Percentiles rank a stretch among this genome's conserved stretches.
Evolutionary conservation across 495 filamentous ascomycete genomes (phyloP).

Genomic region (Aspergillus sparsus): DNA sequence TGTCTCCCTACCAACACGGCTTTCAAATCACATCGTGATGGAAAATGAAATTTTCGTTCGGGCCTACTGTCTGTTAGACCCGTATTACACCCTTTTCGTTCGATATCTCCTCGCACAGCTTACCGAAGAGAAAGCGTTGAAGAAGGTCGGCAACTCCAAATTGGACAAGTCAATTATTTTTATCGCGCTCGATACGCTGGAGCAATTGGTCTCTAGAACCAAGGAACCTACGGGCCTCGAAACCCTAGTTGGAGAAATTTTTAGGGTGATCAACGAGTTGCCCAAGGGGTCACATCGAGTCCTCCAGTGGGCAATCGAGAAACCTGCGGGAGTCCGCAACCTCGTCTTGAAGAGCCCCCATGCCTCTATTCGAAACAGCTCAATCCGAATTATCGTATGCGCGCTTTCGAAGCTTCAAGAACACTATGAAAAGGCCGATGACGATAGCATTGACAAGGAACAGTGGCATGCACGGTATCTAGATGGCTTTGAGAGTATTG

Average conservation of each 20-base stretch:
- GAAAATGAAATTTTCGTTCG: conserved; percentile 75
- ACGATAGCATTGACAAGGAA: conserved; percentile 32
- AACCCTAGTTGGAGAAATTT: conserved; percentile 54
- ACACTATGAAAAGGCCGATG: conserved; percentile 42
- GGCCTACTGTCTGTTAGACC: conserved; percentile 80
- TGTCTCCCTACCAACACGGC: conserved; percentile 53
- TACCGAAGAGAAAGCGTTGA: conserved; percentile 39
- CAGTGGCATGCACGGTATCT: conserved; percentile 35
- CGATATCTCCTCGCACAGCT: conserved; percentile 54
- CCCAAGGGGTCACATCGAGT: conserved; percentile 40
- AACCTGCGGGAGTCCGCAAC: conserved; percentile 60
- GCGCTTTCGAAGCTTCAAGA: conserved; percentile 51
- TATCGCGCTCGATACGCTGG: conserved; percentile 72
- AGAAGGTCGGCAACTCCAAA: conserved; percentile 51
- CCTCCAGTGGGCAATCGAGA: conserved; percentile 63
- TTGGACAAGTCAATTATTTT: conserved; percentile 62
- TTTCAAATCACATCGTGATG: conserved; percentile 62
- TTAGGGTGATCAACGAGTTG: conserved; percentile 48
- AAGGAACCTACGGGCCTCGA: conserved; percentile 70
- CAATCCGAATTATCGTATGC: conserved; percentile 55
- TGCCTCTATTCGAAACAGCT: conserved; percentile 58
- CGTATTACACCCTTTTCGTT: conserved; percentile 68
- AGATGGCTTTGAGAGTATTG: conserved; percentile 55
- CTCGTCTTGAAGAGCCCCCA: conserved; percentile 67
- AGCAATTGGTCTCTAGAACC: conserved; percentile 72